These are phyloP conservation scores for Gremmenia infestans DNA, from an alignment of 2,329 filamentous ascomycete species.

Conservation along the genomic window DNA sequence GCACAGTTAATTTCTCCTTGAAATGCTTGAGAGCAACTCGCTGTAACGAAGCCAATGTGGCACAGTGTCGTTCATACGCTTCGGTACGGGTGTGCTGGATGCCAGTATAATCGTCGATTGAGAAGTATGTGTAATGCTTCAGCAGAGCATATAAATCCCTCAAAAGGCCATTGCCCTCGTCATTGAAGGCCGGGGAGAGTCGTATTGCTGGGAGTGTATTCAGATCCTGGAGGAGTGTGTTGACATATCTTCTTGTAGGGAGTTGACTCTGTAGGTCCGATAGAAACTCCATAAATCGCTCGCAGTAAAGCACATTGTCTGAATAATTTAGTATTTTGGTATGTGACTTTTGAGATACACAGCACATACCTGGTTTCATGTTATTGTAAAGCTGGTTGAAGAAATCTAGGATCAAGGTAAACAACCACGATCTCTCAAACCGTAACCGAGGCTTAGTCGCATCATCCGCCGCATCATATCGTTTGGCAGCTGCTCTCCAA, in stretches of 20 bases:
- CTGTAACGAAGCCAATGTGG: conserved; percentile 72
- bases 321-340: conserved; percentile 24
- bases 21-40: conserved; percentile 74
- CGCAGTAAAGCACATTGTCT: conserved; percentile 76
- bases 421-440: conserved; percentile 93
- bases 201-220: conserved; percentile 74
- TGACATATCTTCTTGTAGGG: conserved; percentile 89
- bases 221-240: conserved; percentile 78
- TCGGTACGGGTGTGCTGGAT: conserved; percentile 66
- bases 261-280: conserved; percentile 89
- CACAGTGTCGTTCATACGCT: conserved; percentile 76
- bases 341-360: not conserved
- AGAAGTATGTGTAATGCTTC: conserved; percentile 80
- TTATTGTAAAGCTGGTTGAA: conserved; percentile 64
- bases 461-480: conserved; percentile 83
- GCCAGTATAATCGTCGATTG: conserved; percentile 87
- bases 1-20: conserved; percentile 82
- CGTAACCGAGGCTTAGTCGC: conserved; percentile 70
- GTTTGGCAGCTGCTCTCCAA: conserved; percentile 82
- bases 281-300: conserved; percentile 88
- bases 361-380: conserved; percentile 40
- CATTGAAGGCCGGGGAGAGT: conserved; percentile 72
- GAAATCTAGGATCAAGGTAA: conserved; percentile 79
- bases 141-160: conserved; percentile 78
- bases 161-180: conserved; percentile 69